phyloP scores from a whole-genome alignment of 1,284 basidiomycete genomes.

The Rhodotorula sp. region DNA sequence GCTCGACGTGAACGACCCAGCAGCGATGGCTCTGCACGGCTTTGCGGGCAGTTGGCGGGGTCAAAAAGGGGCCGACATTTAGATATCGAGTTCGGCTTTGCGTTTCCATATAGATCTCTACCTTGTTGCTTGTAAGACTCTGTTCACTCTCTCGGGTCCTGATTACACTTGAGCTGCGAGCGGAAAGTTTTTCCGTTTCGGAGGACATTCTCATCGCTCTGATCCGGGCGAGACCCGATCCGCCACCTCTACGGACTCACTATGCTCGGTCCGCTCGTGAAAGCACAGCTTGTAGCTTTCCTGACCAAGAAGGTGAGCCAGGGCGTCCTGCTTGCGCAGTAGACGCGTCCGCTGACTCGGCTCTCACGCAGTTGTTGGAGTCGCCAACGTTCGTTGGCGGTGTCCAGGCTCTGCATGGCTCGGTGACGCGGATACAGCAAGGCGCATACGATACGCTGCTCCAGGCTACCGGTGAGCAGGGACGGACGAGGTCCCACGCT shows the following conservation, averaged over 20 bases:
- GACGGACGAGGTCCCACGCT: too few species aligned
- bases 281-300: constrained; percentile 32
- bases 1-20: constrained; percentile 16
- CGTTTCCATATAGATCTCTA: not conserved
- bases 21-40: constrained; percentile 34
- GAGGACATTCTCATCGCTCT: not conserved
- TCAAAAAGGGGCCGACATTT: constrained; percentile 19
- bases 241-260: not conserved
- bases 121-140: not conserved
- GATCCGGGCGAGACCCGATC: not conserved
- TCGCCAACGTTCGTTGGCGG: constrained; percentile 9
- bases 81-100: not conserved
- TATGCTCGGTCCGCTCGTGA: constrained; percentile 32
- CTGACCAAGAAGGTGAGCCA: constrained; percentile 28
- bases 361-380: constrained; percentile 15
- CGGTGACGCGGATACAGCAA: constrained; percentile 12
- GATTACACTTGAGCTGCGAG: too few species aligned
- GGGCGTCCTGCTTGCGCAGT: not conserved
- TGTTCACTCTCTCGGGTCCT: not conserved
- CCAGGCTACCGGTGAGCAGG: constrained; percentile 18
- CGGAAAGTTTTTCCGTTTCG: too few species aligned
- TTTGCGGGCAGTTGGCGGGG: constrained; percentile 39
- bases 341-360: not conserved
- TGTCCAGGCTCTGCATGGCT: constrained; percentile 17
- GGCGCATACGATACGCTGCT: constrained; percentile 28